phyloP scores from a whole-genome alignment of 75 land plant species.

The Cupressus sempervirens region DNA sequence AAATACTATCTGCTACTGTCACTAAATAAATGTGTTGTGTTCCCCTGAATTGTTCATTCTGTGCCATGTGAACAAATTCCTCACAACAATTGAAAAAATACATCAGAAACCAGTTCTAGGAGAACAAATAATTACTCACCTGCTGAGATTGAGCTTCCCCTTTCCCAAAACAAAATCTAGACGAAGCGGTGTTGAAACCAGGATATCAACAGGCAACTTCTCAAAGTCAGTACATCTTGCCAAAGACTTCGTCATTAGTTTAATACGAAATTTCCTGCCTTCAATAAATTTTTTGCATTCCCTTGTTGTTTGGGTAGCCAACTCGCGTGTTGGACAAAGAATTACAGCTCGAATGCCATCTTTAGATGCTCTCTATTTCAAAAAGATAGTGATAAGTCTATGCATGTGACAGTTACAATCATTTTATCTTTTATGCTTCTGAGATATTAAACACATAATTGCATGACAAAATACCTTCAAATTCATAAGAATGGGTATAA shows the following conservation, averaged over 20 bases:
- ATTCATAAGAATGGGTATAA: slow-evolving; percentile 86
- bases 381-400: neutral
- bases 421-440: neutral
- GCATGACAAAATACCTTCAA: slow-evolving; percentile 46
- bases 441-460: neutral
- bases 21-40: neutral
- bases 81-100: neutral
- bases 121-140: slow-evolving; percentile 25
- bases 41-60: neutral
- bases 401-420: neutral
- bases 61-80: no score
- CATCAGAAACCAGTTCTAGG: neutral
- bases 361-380: slow-evolving; percentile 43
- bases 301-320: slow-evolving; percentile 85
- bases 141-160: slow-evolving; percentile 72
- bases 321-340: slow-evolving; percentile 86
- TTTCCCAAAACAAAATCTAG: slow-evolving; percentile 58
- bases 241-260: slow-evolving; percentile 73
- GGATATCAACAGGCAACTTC: slow-evolving; percentile 78
- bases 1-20: neutral
- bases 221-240: slow-evolving; percentile 62
- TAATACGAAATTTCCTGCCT: slow-evolving; percentile 70
- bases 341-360: slow-evolving; percentile 82
- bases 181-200: slow-evolving; percentile 89
- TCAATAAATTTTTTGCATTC: slow-evolving; percentile 74